Evolutionary conservation across 306 rosid species (phyloP).

Genomic region (Gastrolobium bilobum): DNA sequence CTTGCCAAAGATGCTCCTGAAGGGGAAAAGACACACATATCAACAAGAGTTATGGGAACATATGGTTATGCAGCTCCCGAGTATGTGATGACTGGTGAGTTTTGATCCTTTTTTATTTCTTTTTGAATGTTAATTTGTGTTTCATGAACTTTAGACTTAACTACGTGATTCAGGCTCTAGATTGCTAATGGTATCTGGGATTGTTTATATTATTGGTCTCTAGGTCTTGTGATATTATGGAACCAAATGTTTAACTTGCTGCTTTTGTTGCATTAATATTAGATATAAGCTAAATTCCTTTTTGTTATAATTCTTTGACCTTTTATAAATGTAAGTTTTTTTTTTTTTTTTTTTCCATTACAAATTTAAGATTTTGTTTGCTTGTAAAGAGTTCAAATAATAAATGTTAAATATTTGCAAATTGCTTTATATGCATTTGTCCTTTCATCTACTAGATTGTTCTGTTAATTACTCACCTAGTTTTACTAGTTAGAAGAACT

Average conservation of each 20-base stretch:
- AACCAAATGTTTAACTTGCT: not conserved
- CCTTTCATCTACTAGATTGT: slow-evolving; percentile 3
- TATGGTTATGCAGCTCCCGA: slow-evolving; percentile 97
- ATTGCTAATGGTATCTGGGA: slow-evolving; percentile 5
- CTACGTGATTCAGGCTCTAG: slow-evolving; percentile 8
- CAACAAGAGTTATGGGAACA: slow-evolving; percentile 98
- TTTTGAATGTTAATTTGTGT: slow-evolving; percentile 2
- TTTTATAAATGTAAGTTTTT: not conserved
- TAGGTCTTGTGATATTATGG: not conserved
- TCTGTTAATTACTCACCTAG: slow-evolving; percentile 11
- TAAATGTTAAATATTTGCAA: slow-evolving; percentile 17
- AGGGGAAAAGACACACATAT: slow-evolving; percentile 93
- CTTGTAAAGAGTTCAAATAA: not conserved
- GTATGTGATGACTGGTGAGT: slow-evolving; percentile 99
- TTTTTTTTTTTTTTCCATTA: not conserved
- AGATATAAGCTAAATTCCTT: not conserved
- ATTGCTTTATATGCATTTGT: slow-evolving; percentile 8
- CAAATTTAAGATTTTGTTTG: slow-evolving; percentile 7
- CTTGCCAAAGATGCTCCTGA: slow-evolving; percentile 99
- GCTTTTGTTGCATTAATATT: slow-evolving; percentile 23
- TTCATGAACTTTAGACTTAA: slow-evolving; percentile 11
- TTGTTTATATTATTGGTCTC: not conserved
- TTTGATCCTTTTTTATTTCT: slow-evolving; percentile 20
- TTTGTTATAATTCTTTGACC: not conserved
- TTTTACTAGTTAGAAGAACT: slow-evolving; percentile 21